These are phyloP conservation scores for Cercospora zeina DNA, from an alignment of 2,329 filamentous ascomycete genomes.

Conservation along the genomic window DNA sequence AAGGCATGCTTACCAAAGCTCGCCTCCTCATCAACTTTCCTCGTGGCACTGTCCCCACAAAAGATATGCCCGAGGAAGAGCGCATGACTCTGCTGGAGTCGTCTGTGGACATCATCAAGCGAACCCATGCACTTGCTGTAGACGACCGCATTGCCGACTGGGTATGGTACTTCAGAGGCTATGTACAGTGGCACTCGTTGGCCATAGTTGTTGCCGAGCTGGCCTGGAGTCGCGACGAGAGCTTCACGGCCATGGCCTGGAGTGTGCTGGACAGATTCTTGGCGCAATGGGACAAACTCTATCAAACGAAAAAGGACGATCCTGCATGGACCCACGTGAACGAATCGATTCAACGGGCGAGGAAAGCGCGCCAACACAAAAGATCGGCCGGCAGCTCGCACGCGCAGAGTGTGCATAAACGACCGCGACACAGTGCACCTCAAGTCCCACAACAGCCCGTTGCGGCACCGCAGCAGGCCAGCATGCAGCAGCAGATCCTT, in stretches of 20 bases:
- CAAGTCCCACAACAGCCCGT: constrained; percentile 1
- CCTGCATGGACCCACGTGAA: constrained; percentile 38
- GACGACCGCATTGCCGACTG: constrained; percentile 27
- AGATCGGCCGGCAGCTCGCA: not conserved
- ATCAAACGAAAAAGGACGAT: constrained; percentile 29
- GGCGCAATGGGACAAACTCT: constrained; percentile 33
- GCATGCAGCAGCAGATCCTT: constrained; percentile 6
- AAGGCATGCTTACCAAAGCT: constrained; percentile 34
- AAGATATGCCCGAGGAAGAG: constrained; percentile 27
- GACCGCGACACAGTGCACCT: constrained; percentile 10
- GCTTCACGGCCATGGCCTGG: constrained; percentile 33
- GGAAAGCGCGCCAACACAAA: constrained; percentile 20
- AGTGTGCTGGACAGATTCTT: constrained; percentile 34
- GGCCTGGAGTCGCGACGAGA: constrained; percentile 28
- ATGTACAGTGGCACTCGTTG: constrained; percentile 36
- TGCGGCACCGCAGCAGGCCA: not conserved
- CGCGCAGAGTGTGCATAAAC: constrained; percentile 11
- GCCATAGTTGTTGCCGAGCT: constrained; percentile 36
- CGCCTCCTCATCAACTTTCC: constrained; percentile 36
- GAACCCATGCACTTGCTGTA: constrained; percentile 27
- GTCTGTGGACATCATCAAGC: constrained; percentile 33
- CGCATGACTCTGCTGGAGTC: constrained; percentile 29
- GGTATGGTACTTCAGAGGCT: constrained; percentile 35
- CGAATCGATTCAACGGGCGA: constrained; percentile 31
- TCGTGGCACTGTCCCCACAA: constrained; percentile 26